A percentile compares a stretch with the other conserved stretches of the same genome.
phyloP scores from a whole-genome alignment of 2,329 filamentous ascomycete genomes.

The Geosmithia morbida region DNA sequence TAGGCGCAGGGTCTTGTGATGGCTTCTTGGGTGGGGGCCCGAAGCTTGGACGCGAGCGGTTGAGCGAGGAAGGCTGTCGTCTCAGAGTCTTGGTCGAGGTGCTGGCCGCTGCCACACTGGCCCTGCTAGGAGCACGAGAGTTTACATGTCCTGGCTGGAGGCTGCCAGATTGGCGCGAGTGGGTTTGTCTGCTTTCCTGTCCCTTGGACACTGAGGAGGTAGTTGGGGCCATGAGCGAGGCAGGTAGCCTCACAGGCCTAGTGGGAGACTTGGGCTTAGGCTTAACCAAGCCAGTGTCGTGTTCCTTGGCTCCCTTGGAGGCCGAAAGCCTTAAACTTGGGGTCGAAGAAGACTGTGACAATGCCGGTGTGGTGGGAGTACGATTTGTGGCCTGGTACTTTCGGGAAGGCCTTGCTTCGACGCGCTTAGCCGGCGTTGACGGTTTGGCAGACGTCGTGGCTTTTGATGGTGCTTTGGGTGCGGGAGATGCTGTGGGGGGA shows the following conservation, averaged over 20 bases:
- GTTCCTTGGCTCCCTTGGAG: conserved; percentile 21
- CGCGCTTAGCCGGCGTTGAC: conserved; percentile 3
- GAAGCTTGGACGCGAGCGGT: conserved; percentile 31
- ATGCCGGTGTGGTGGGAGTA: conserved; percentile 7
- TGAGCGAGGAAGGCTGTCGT: conserved; percentile 28
- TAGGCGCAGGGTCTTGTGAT: conserved; percentile 28
- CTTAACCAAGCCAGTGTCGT: conserved; percentile 33
- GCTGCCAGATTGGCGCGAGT: conserved; percentile 16
- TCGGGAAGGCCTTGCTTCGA: not conserved
- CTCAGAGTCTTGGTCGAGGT: conserved; percentile 16
- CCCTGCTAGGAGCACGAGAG: conserved; percentile 29
- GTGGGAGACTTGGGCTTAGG: conserved; percentile 56
- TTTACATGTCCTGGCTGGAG: conserved; percentile 15
- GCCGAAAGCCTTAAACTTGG: conserved; percentile 27
- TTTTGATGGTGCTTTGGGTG: not conserved
- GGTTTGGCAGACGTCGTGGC: not conserved
- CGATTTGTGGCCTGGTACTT: conserved; percentile 3
- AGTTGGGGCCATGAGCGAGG: conserved; percentile 55
- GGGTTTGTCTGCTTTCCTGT: conserved; percentile 6
- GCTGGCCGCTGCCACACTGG: conserved; percentile 20
- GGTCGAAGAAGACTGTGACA: conserved; percentile 17
- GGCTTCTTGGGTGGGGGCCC: conserved; percentile 43
- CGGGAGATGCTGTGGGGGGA: not conserved
- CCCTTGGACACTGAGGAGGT: conserved; percentile 52
- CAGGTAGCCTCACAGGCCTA: conserved; percentile 49